A percentile compares a stretch with the other conserved stretches of the same genome.
phyloP scores from a whole-genome alignment of 148 eudicot genomes.

The Vaccinium macrocarpon region DNA sequence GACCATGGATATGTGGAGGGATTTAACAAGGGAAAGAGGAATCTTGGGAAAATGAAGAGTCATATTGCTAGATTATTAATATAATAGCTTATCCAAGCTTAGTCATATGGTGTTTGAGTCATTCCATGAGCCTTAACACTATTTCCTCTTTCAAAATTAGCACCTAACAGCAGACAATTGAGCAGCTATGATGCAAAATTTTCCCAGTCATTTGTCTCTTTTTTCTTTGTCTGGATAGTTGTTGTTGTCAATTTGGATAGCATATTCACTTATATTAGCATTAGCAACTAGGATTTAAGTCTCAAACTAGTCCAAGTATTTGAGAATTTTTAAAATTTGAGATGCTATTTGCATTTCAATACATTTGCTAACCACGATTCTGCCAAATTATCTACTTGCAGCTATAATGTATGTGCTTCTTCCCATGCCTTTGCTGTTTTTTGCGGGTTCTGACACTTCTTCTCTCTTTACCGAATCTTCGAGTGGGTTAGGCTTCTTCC shows the following conservation, averaged over 20 bases:
- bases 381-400: conserved; percentile 37
- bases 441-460: conserved; percentile 77
- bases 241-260: not conserved
- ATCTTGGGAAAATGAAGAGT: not conserved
- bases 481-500: conserved; percentile 42
- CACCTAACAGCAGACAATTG: not conserved
- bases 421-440: conserved; percentile 93
- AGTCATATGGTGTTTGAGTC: not conserved
- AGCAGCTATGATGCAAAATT: not conserved
- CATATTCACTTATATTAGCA: not conserved
- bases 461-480: conserved; percentile 62
- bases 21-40: not conserved
- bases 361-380: not conserved
- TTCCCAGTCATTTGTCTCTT: too few species aligned
- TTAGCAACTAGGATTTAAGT: not conserved
- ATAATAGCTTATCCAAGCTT: not conserved
- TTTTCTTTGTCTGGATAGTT: not conserved
- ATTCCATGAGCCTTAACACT: not conserved
- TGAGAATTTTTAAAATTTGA: not conserved
- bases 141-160: not conserved
- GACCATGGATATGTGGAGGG: not conserved
- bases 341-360: not conserved
- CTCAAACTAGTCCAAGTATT: not conserved
- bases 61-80: not conserved
- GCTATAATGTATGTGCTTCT: conserved; percentile 83